phyloP scores from a whole-genome alignment of 1,284 basidiomycete genomes.

The Microbotryomycetes sp. region DNA sequence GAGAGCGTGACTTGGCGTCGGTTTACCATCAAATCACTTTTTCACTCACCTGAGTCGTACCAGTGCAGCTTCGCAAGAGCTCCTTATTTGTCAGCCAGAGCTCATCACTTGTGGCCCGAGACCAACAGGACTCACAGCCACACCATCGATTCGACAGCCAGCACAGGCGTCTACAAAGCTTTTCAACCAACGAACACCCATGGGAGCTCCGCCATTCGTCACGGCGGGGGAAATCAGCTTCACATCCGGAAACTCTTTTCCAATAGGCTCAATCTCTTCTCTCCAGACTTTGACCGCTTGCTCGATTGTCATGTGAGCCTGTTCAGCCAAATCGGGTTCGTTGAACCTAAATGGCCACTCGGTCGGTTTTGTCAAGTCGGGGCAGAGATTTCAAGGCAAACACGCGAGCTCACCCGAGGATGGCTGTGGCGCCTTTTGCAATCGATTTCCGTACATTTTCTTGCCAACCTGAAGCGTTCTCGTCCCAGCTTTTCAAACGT shows the following conservation, averaged over 20 bases:
- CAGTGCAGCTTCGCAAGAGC: slow-evolving; percentile 12
- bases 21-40: no score
- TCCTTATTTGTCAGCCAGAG: not conserved
- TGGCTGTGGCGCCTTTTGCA: slow-evolving; percentile 8
- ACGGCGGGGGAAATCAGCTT: slow-evolving; percentile 34
- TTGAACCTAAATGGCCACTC: slow-evolving; percentile 19
- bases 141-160: slow-evolving; percentile 14
- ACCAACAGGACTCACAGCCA: slow-evolving; percentile 4
- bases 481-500: no score
- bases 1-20: no score
- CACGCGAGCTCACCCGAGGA: slow-evolving; percentile 18
- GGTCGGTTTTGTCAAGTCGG: not conserved
- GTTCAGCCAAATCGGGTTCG: slow-evolving; percentile 25
- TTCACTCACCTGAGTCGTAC: slow-evolving; percentile 14
- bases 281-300: slow-evolving; percentile 23
- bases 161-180: slow-evolving; percentile 9
- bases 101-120: no score
- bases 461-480: slow-evolving; percentile 9
- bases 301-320: slow-evolving; percentile 26
- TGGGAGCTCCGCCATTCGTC: slow-evolving; percentile 14
- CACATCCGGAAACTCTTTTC: slow-evolving; percentile 4
- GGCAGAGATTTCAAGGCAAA: no score
- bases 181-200: slow-evolving; percentile 21
- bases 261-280: slow-evolving; percentile 24
- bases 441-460: slow-evolving; percentile 6